Percentiles rank a stretch among this genome's conserved stretches.
These are phyloP conservation scores for Ceratocystiopsis sp. DNA, from an alignment of 2,329 filamentous ascomycete genomes.

Conservation along the genomic window DNA sequence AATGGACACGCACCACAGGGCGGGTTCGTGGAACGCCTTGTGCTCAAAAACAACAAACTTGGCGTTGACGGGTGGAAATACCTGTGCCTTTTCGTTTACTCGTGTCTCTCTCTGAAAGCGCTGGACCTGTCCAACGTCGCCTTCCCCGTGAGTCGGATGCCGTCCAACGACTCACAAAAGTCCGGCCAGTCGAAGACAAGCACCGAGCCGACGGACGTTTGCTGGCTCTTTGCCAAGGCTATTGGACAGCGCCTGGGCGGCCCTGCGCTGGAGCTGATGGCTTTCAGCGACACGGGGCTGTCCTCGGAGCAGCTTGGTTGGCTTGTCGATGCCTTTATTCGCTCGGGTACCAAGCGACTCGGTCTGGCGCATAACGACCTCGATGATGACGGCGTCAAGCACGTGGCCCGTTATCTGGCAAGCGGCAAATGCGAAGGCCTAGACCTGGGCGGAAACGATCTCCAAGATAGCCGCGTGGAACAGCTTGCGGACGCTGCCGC, in stretches of 20 bases:
- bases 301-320: constrained; percentile 52
- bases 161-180: too few relatives aligned
- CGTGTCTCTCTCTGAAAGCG: constrained; percentile 71
- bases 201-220: constrained; percentile 29
- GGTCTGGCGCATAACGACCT: constrained; percentile 73
- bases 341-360: constrained; percentile 60
- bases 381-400: constrained; percentile 52
- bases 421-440: constrained; percentile 70
- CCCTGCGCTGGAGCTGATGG: constrained; percentile 61
- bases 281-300: constrained; percentile 64
- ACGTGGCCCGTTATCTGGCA: constrained; percentile 60
- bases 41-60: constrained; percentile 84
- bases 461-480: constrained; percentile 35
- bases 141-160: constrained; percentile 35
- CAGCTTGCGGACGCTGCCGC: constrained; percentile 32
- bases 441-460: constrained; percentile 74
- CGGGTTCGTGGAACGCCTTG: constrained; percentile 72
- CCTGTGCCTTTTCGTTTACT: constrained; percentile 74
- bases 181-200: too few relatives aligned
- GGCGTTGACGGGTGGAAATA: constrained; percentile 81
- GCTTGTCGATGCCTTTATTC: constrained; percentile 67
- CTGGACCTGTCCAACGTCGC: constrained; percentile 75
- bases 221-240: constrained; percentile 54
- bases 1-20: constrained; percentile 31
- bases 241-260: constrained; percentile 64